Evolutionary conservation across 305 asterid species (phyloP).

Genomic region (Solanum aculeatissimum): DNA sequence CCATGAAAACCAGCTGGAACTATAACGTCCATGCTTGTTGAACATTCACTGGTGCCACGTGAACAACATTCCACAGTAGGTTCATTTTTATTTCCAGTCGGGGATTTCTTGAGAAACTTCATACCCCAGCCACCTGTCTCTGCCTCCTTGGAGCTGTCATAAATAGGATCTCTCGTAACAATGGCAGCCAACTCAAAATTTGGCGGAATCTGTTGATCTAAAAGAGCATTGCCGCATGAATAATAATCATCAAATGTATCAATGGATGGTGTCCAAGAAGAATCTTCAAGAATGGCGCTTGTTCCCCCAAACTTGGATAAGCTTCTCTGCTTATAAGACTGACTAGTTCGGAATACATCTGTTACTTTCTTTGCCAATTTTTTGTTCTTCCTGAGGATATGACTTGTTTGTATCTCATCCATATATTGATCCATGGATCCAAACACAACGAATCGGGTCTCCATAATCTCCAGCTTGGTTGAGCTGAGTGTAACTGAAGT

Average conservation of each 20-base stretch:
- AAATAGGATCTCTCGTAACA: slow-evolving; percentile 41
- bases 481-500: slow-evolving; percentile 42
- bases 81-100: background rate
- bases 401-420: slow-evolving; percentile 27
- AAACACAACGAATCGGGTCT: slow-evolving; percentile 55
- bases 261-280: slow-evolving; percentile 28
- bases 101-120: slow-evolving; percentile 60
- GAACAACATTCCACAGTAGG: slow-evolving; percentile 16
- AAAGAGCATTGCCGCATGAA: slow-evolving; percentile 3
- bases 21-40: slow-evolving; percentile 45
- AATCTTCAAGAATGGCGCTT: slow-evolving; percentile 32
- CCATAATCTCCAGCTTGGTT: slow-evolving; percentile 37
- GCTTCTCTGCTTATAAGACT: slow-evolving; percentile 30
- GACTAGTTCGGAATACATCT: slow-evolving; percentile 39
- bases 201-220: slow-evolving; percentile 21
- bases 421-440: slow-evolving; percentile 23
- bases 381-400: slow-evolving; percentile 29
- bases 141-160: slow-evolving; percentile 26
- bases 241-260: slow-evolving; percentile 15
- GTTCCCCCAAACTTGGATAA: slow-evolving; percentile 30
- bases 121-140: slow-evolving; percentile 84
- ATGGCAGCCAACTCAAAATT: slow-evolving; percentile 77
- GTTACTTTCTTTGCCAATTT: slow-evolving; percentile 40
- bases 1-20: slow-evolving; percentile 85
- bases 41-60: slow-evolving; percentile 34